A percentile compares a stretch with the other conserved stretches of the same genome.
Evolutionary conservation across 257 asterid genomes (phyloP).

Genomic region (Craterostigma plantagineum): DNA sequence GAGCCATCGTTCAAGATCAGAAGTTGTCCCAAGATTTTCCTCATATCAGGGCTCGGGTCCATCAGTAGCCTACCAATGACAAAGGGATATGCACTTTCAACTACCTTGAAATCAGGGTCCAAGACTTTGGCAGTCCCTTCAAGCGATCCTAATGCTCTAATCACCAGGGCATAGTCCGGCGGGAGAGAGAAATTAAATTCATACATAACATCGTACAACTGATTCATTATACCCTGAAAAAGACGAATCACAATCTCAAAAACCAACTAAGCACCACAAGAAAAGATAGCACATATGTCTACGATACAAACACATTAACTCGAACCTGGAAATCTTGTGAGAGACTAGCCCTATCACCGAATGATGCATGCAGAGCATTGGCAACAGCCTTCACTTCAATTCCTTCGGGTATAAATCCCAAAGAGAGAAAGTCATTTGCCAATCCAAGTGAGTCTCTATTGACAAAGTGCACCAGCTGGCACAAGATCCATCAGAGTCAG

Average conservation of each 20-base stretch:
- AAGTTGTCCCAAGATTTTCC: conserved; percentile 87
- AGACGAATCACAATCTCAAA: background rate
- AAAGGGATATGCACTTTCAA: conserved; percentile 97
- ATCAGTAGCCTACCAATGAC: conserved; percentile 76
- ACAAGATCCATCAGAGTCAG: conserved; percentile 1
- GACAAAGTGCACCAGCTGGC: conserved; percentile 95
- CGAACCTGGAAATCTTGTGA: conserved; percentile 93
- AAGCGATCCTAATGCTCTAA: conserved; percentile 92
- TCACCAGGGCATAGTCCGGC: conserved; percentile 92
- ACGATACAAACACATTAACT: conserved; percentile 4
- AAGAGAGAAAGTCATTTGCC: conserved; percentile 85
- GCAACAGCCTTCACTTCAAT: conserved; percentile 55
- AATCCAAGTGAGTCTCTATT: conserved; percentile 84
- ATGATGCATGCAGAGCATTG: conserved; percentile 70
- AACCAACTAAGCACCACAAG: background rate
- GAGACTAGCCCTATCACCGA: conserved; percentile 62
- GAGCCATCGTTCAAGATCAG: conserved; percentile 84
- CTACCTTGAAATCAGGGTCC: conserved; percentile 92
- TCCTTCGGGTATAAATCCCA: conserved; percentile 94
- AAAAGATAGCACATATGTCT: background rate
- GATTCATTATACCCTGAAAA: conserved; percentile 77
- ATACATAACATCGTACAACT: conserved; percentile 73
- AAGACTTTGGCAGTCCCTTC: conserved; percentile 94
- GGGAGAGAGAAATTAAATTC: conserved; percentile 93
- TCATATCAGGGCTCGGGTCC: conserved; percentile 95